Evolutionary conservation across 2,329 filamentous ascomycete genomes (phyloP), one percentile per base, ranked within the genome.

Genomic region (Xylaria sp.): DNA sequence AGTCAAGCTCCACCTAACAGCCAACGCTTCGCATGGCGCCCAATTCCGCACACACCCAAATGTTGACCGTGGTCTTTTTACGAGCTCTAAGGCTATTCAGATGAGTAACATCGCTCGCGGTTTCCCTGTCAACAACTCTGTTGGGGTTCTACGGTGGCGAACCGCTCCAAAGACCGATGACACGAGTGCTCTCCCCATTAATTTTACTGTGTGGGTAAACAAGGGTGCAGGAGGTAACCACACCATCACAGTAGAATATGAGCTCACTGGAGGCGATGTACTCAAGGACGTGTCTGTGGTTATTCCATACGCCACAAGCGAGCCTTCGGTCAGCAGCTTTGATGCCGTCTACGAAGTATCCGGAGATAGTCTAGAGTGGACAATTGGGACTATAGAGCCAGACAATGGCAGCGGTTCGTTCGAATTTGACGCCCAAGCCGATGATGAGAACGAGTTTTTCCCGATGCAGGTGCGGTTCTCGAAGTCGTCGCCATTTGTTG

Each of bases 181-280:
- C 73, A 81, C 91, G 39, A 90, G 89, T 69, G 89, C 94, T 61
- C 89, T 96, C 42, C 96, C 96, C 7, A 96, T 99, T 75, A 96
- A 92, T 42, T 98, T 99, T 79, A 97, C 94, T 1, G 95, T 97
- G 42, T 99, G 96, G 96, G 93, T 97, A 67, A 97, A 97, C 81
- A 94, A 94, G 80, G 91, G 92, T 54, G 87, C 89, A 25, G 88
- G 90, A 53, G 89, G 89, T 77, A 94, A 90, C 75, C 96, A 91
- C 80, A 96, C 92, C 71, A 89, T 99, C 76, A 99, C 95, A 1
- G 88, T 98, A 38, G 96, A 98, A 80, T 99, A 98, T 78, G 96
- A 99, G 79, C 87, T 97, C 66, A 95, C 92, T 0, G 92, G 94
- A 58, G 86, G 89, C 1, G 92, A 95, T 71, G 81, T 87, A 13